A percentile compares a stretch with the other conserved stretches of the same genome.
Conservation (phyloP, 176 grass and related monocot genomes). For the Phragmites australis region DNA sequence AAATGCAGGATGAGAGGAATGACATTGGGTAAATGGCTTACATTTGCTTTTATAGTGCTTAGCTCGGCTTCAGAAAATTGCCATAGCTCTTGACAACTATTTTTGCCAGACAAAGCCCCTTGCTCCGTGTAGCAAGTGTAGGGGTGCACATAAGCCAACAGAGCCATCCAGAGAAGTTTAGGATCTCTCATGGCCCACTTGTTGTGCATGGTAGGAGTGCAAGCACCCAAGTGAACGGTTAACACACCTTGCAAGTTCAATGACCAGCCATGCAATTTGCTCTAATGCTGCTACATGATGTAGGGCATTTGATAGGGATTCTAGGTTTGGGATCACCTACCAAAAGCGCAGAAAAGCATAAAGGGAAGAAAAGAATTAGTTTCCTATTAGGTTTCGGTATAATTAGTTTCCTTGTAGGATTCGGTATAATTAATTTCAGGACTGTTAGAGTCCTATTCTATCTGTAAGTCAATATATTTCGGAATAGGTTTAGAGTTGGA, state of each 20-base stretch:
- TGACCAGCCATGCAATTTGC: background rate
- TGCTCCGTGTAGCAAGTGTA: background rate
- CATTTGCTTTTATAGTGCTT: background rate
- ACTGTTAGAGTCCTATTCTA: too few relatives aligned
- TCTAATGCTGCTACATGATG: background rate
- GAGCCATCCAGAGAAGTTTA: background rate
- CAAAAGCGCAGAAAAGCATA: too few relatives aligned
- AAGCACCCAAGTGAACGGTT: background rate
- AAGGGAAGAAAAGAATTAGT: too few relatives aligned
- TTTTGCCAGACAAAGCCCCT: background rate
- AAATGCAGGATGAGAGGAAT: background rate
- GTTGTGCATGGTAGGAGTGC: background rate
- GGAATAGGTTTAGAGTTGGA: too few relatives aligned
- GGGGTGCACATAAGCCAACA: background rate
- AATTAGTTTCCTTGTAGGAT: too few relatives aligned
- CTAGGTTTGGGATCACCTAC: too few relatives aligned
- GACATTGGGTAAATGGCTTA: background rate
- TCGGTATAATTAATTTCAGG: too few relatives aligned
- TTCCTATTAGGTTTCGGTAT: too few relatives aligned
- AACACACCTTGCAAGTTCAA: background rate
- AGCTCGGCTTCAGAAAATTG: background rate
- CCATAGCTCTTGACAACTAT: background rate
- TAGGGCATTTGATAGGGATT: background rate
- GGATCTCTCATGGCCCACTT: background rate
- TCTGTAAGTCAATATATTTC: too few relatives aligned